Base-by-base conservation (phyloP, 2,329 filamentous ascomycete genomes). In the Ascochyta pisi region DNA sequence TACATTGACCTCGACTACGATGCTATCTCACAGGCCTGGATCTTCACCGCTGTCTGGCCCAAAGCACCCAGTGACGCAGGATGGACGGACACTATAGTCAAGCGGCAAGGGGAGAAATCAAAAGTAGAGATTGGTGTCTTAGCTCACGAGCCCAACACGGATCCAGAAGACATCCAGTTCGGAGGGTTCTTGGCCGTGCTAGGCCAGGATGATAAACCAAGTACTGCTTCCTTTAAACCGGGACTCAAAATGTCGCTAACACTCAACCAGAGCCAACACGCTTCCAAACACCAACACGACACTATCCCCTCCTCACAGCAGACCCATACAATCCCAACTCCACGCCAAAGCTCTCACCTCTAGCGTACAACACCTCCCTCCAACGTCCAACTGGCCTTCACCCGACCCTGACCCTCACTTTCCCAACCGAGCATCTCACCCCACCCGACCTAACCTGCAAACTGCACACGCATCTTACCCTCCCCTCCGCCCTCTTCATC, bases 231-330 rank as follows among this genome's bases (percentile, higher is more conserved):
- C 29, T 22, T 38, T 19, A 19, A 16, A 29, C 22, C 38, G 19
- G 19, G 4, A 35, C 15, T 19, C 33, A 16, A 19, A n/a, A 38
- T 4, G 1, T 37, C 37, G 41, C 33, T 60, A 61, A 47, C 34
- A 35, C n/a, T 10, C 13, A 6, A 26, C 46, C 62, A 84, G 89
- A 89, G 35, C 84, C 90, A 2, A 90, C 91, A 0, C 80, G 94
- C 41, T 97, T 98, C 78, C 87, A 90, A 39, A 96, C 96, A 64
- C 86, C 89, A 23, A 95, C 96, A 63, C 87, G 92, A 0, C 93
- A 97, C 74, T 86, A 89, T 64, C 79, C 83, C 12, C 77, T 84
- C 13, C 74, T 65, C 16, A 49, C 5, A 53, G 45, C 40, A 13
- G 54, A 40, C 44, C 53, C n/a, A 24, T 54, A 33, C 77, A 24